Conservation (phyloP, 1,284 basidiomycete genomes). For the Boletus calvinii region DNA sequence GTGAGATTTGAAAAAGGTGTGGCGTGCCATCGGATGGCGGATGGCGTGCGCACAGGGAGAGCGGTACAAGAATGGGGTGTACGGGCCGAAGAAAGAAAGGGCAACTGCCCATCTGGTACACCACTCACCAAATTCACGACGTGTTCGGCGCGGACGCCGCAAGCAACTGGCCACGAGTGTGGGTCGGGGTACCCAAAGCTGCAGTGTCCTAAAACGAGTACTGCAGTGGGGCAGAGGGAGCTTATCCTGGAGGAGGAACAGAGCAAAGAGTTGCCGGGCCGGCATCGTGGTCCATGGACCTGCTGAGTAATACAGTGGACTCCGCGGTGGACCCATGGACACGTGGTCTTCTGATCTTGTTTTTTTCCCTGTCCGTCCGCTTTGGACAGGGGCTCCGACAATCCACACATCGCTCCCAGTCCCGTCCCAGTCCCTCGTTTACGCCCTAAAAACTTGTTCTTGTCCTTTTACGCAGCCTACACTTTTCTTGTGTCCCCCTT, state of each 20-base stretch:
- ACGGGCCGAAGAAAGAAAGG: neutral
- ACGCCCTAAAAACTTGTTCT: constrained; percentile 18
- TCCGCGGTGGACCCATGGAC: constrained; percentile 22
- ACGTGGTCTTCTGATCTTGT: constrained; percentile 36
- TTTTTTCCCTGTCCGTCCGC: constrained; percentile 37
- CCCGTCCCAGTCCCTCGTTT: constrained; percentile 15
- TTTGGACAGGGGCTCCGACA: constrained; percentile 39
- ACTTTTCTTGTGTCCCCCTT: neutral
- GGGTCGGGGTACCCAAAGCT: neutral
- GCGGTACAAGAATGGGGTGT: constrained; percentile 15
- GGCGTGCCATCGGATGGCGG: constrained; percentile 10
- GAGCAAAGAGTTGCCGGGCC: constrained; percentile 12
- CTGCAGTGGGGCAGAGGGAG: constrained; percentile 17
- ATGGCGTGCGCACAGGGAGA: constrained; percentile 8
- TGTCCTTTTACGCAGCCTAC: constrained; percentile 1
- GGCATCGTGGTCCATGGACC: constrained; percentile 31
- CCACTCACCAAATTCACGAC: constrained; percentile 11
- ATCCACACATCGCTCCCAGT: constrained; percentile 34
- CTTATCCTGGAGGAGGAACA: constrained; percentile 17
- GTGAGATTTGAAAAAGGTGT: neutral
- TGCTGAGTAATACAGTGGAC: constrained; percentile 20
- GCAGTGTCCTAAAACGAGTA: constrained; percentile 6
- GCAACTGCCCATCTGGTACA: neutral
- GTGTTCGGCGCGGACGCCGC: constrained; percentile 13
- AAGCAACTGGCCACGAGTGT: too few species aligned